A percentile compares a stretch with the other conserved stretches of the same genome.
phyloP scores from a whole-genome alignment of 176 grass and related monocot genomes.

The Otatea glauca region DNA sequence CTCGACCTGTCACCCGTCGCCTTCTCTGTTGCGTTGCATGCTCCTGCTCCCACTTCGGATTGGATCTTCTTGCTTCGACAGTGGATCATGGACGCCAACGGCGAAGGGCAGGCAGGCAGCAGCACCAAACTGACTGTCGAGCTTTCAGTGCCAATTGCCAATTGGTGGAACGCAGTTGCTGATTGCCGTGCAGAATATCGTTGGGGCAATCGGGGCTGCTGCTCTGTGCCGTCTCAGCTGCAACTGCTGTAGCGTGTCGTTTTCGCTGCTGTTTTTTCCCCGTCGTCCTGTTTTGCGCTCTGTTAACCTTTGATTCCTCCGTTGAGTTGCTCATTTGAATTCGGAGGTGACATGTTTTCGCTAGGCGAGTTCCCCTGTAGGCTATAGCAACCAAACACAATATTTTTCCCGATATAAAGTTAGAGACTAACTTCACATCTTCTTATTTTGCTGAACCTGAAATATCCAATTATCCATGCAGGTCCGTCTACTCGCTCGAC shows the following conservation, averaged over 20 bases:
- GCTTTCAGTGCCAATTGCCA: background rate
- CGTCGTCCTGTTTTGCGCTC: background rate
- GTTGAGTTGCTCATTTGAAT: background rate
- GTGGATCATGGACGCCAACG: background rate
- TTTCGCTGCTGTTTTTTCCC: background rate
- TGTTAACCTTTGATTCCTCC: background rate
- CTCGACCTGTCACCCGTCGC: background rate
- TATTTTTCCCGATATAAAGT: background rate
- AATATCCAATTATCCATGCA: background rate
- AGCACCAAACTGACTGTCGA: slow-evolving; percentile 19
- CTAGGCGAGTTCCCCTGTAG: background rate
- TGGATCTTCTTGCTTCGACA: slow-evolving; percentile 19
- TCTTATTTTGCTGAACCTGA: background rate
- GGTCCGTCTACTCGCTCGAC: background rate
- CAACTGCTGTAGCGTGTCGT: background rate
- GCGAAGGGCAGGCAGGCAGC: slow-evolving; percentile 11
- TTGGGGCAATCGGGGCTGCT: background rate
- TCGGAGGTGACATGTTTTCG: background rate
- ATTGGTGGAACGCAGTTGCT: background rate
- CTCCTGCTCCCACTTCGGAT: slow-evolving; percentile 18
- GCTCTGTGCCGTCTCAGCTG: background rate
- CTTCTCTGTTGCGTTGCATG: slow-evolving; percentile 4
- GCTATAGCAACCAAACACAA: background rate
- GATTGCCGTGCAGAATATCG: background rate
- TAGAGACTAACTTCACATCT: too few relatives aligned